Conservation (phyloP, 2,329 filamentous ascomycete species). For the Sclerotinia spermophila region DNA sequence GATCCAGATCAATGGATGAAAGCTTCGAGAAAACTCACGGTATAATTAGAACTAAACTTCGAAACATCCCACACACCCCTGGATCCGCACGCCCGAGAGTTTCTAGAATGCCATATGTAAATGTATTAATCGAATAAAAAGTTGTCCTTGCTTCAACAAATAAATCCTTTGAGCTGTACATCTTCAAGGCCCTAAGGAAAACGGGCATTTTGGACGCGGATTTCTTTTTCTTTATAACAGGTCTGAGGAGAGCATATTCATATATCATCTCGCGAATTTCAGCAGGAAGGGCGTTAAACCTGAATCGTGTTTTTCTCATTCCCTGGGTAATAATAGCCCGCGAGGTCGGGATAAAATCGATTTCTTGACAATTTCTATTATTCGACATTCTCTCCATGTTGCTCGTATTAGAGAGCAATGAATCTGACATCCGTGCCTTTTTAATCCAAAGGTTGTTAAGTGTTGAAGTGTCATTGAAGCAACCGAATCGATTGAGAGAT, state of each 20-base stretch:
- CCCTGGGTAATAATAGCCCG: background rate
- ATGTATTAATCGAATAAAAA: background rate
- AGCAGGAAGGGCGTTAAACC: background rate
- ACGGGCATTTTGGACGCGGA: background rate
- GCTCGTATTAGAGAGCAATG: too few species aligned
- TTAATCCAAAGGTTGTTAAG: conserved; percentile 1
- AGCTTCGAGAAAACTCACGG: background rate
- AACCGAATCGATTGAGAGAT: background rate
- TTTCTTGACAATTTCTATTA: background rate
- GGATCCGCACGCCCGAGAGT: background rate
- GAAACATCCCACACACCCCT: background rate
- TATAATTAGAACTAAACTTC: background rate
- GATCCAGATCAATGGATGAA: background rate
- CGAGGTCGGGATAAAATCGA: background rate
- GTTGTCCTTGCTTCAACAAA: background rate
- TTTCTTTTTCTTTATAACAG: background rate
- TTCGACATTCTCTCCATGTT: background rate
- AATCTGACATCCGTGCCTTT: background rate
- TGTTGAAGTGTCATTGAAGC: background rate
- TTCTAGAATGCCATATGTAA: background rate
- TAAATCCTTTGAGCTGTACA: background rate
- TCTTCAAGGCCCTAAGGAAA: background rate
- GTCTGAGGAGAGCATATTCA: background rate
- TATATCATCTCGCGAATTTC: background rate
- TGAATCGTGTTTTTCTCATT: background rate